Evolutionary conservation across 2,329 filamentous ascomycete species (phyloP).

Genomic region (Sphaerulina vaccinii): DNA sequence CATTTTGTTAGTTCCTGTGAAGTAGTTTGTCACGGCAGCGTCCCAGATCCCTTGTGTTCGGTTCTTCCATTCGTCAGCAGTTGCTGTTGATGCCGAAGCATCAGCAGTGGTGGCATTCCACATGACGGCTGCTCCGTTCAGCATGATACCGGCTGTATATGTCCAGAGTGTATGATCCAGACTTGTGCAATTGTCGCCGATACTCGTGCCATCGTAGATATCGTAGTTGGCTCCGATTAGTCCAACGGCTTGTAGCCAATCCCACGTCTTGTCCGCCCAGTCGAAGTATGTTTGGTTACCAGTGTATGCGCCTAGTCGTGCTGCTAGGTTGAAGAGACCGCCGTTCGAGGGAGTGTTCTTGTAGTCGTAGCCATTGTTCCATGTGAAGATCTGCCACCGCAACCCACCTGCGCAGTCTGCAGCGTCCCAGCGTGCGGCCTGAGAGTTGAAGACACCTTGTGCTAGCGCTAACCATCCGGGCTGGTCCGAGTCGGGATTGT

Average conservation of each 20-base stretch:
- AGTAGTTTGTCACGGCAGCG: slow-evolving; percentile 41
- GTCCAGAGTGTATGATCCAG: slow-evolving; percentile 51
- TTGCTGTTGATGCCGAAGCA: slow-evolving; percentile 3
- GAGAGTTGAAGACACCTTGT: slow-evolving; percentile 43
- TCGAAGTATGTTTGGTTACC: slow-evolving; percentile 58
- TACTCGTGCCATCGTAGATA: slow-evolving; percentile 49
- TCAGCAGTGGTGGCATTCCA: slow-evolving; percentile 30
- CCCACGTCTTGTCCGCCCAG: slow-evolving; percentile 54
- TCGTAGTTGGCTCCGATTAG: slow-evolving; percentile 56
- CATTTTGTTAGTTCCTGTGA: slow-evolving; percentile 34
- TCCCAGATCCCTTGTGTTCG: slow-evolving; percentile 29
- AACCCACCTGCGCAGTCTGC: slow-evolving; percentile 42
- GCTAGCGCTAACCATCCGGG: slow-evolving; percentile 49
- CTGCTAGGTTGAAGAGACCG: slow-evolving; percentile 52
- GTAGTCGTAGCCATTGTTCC: slow-evolving; percentile 52
- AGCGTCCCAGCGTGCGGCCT: slow-evolving; percentile 40
- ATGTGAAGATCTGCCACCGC: slow-evolving; percentile 44
- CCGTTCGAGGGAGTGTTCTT: slow-evolving; percentile 60
- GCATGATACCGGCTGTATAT: slow-evolving; percentile 46
- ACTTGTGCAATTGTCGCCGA: slow-evolving; percentile 46
- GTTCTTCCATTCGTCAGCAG: slow-evolving; percentile 24
- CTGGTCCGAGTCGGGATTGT: slow-evolving; percentile 38
- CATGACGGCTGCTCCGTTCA: slow-evolving; percentile 46
- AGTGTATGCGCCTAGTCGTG: slow-evolving; percentile 43
- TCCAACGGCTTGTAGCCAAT: slow-evolving; percentile 47